Percentiles rank a stretch among this genome's conserved stretches.
These are phyloP conservation scores for Cicer chorassanicum DNA, from an alignment of 306 rosid species.

Conservation along the genomic window DNA sequence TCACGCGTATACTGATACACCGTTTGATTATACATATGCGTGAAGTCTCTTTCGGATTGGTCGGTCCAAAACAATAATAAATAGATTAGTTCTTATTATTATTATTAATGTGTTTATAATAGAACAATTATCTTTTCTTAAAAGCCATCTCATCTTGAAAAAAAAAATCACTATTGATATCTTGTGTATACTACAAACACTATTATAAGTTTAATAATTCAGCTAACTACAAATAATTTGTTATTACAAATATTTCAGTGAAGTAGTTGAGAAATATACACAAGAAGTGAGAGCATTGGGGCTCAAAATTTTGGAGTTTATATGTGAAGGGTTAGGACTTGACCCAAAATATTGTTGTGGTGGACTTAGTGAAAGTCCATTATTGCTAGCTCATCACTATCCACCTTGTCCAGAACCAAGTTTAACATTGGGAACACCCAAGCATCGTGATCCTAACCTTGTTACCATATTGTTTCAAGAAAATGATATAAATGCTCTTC, in stretches of 20 bases:
- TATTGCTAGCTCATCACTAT: constrained; percentile 59
- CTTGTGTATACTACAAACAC: not conserved
- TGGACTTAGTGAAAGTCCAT: constrained; percentile 48
- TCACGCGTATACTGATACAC: no score
- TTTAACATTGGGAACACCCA: constrained; percentile 62
- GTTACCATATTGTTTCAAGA: constrained; percentile 68
- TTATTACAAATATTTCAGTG: constrained; percentile 46
- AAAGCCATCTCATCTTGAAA: not conserved
- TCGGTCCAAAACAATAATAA: no score
- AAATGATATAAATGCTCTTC: constrained; percentile 58
- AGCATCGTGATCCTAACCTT: constrained; percentile 67
- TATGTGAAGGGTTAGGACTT: constrained; percentile 70
- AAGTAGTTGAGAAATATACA: constrained; percentile 52
- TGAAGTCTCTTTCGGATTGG: no score
- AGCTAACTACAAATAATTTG: not conserved
- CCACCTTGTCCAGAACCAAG: constrained; percentile 76
- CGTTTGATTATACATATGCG: no score
- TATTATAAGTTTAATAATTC: not conserved
- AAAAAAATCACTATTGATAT: not conserved
- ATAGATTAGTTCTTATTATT: no score
- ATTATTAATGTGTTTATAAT: no score
- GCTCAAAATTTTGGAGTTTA: constrained; percentile 50
- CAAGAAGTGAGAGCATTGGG: constrained; percentile 50
- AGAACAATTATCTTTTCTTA: no score
- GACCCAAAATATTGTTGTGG: constrained; percentile 46